Percentiles rank a stretch among this genome's conserved stretches.
Conservation (phyloP, 305 asterid genomes). For the Euphrasia arctica region DNA sequence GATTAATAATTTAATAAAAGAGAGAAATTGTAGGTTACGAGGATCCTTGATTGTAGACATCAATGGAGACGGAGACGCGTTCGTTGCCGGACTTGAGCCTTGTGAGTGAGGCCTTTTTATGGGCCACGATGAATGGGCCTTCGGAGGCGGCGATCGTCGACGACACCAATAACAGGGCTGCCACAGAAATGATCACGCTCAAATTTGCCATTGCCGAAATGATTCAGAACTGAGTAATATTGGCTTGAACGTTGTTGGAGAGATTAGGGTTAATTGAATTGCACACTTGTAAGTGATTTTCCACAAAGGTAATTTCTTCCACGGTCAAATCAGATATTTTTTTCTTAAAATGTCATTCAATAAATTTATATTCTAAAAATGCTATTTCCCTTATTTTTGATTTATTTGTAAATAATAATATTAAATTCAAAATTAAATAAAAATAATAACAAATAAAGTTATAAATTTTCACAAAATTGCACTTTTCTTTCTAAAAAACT, state of each 20-base stretch:
- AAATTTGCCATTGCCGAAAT: conserved; percentile 34
- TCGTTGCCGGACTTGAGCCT: conserved; percentile 75
- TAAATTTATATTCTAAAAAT: too few species aligned
- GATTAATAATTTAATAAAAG: conserved; percentile 1
- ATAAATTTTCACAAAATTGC: too few species aligned
- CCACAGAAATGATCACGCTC: conserved; percentile 30
- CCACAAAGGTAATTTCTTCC: too few species aligned
- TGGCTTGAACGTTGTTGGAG: neutral
- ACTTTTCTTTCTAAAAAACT: too few species aligned
- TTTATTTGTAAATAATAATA: too few species aligned
- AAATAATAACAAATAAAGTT: too few species aligned
- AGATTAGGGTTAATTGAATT: too few species aligned
- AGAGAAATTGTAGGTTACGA: conserved; percentile 42
- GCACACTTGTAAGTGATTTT: too few species aligned
- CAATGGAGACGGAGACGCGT: conserved; percentile 67
- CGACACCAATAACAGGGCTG: conserved; percentile 31
- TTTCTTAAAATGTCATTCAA: too few species aligned
- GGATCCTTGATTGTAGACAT: conserved; percentile 83
- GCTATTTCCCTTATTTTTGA: too few species aligned
- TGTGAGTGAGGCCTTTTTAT: conserved; percentile 75
- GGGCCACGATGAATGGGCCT: conserved; percentile 79
- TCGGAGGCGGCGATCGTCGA: conserved; percentile 51
- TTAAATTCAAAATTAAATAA: too few species aligned
- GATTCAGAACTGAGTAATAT: neutral
- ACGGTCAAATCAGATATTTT: too few species aligned